These are phyloP conservation scores for Aspergillus conjunctus DNA, from an alignment of 495 filamentous ascomycete genomes.

Conservation along the genomic window DNA sequence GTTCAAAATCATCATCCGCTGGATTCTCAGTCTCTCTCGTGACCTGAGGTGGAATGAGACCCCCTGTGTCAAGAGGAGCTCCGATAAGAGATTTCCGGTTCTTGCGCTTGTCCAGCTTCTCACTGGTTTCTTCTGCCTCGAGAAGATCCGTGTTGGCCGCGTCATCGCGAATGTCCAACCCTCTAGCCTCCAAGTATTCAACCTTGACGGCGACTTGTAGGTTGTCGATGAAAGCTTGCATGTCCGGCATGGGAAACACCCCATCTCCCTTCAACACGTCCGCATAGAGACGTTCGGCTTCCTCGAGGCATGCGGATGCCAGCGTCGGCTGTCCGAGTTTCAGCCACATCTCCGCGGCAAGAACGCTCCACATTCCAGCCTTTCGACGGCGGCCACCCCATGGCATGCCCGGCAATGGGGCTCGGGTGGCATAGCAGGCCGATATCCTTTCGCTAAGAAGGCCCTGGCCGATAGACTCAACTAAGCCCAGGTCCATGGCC, in stretches of 20 bases:
- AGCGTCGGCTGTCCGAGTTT: slow-evolving; percentile 67
- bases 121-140: slow-evolving; percentile 64
- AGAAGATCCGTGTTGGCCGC: slow-evolving; percentile 30
- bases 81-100: slow-evolving; percentile 46
- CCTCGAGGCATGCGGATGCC: slow-evolving; percentile 69
- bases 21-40: slow-evolving; percentile 32
- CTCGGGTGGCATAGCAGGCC: slow-evolving; percentile 76
- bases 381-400: slow-evolving; percentile 77
- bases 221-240: slow-evolving; percentile 59
- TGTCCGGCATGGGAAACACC: slow-evolving; percentile 58
- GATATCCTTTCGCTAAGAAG: slow-evolving; percentile 82
- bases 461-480: slow-evolving; percentile 73
- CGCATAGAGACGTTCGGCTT: slow-evolving; percentile 69
- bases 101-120: slow-evolving; percentile 48
- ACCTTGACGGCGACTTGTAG: slow-evolving; percentile 62
- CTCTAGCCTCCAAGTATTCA: slow-evolving; percentile 46
- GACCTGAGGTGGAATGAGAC: slow-evolving; percentile 33
- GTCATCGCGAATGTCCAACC: slow-evolving; percentile 37
- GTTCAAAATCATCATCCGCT: slow-evolving; percentile 57
- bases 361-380: slow-evolving; percentile 84
- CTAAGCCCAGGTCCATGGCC: slow-evolving; percentile 73
- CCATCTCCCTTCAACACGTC: slow-evolving; percentile 58
- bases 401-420: slow-evolving; percentile 59
- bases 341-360: slow-evolving; percentile 83
- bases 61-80: slow-evolving; percentile 41